Conservation (phyloP, 2,329 filamentous ascomycete species). For the Pezicula carpinea region DNA sequence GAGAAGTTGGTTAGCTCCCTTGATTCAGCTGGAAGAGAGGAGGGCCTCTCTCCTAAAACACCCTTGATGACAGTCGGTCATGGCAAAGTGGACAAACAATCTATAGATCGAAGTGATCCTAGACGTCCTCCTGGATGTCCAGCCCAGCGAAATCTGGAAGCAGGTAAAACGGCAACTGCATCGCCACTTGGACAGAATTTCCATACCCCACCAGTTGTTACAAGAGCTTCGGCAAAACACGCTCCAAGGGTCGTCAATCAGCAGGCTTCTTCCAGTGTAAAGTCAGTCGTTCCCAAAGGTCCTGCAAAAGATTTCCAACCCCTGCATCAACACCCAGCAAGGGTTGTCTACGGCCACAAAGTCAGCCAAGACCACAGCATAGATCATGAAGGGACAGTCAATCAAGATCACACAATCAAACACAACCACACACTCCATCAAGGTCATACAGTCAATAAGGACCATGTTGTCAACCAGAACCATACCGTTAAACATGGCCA, state of each 20-base stretch:
- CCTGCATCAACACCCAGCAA: not conserved
- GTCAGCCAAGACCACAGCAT: not conserved
- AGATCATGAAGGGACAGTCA: not conserved
- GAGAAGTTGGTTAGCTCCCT: constrained; percentile 17
- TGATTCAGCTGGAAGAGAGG: not conserved
- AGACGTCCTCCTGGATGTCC: not conserved
- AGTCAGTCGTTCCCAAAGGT: constrained; percentile 4
- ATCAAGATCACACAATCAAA: not conserved
- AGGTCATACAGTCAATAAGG: not conserved
- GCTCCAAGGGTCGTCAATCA: constrained; percentile 5
- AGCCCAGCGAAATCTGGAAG: not conserved
- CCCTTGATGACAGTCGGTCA: no score
- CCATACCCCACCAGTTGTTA: no score
- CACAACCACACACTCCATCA: not conserved
- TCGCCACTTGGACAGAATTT: no score
- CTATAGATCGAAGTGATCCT: not conserved
- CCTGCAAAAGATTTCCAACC: not conserved
- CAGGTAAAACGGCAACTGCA: no score
- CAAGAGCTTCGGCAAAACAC: not conserved
- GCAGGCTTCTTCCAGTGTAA: constrained; percentile 5
- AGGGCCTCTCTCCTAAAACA: not conserved
- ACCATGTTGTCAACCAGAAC: not conserved
- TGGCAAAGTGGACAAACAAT: not conserved
- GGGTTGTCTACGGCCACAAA: not conserved
- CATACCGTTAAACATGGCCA: not conserved